Base-by-base conservation (phyloP, 345 rosid species). In the Eucalyptus curtisii region DNA sequence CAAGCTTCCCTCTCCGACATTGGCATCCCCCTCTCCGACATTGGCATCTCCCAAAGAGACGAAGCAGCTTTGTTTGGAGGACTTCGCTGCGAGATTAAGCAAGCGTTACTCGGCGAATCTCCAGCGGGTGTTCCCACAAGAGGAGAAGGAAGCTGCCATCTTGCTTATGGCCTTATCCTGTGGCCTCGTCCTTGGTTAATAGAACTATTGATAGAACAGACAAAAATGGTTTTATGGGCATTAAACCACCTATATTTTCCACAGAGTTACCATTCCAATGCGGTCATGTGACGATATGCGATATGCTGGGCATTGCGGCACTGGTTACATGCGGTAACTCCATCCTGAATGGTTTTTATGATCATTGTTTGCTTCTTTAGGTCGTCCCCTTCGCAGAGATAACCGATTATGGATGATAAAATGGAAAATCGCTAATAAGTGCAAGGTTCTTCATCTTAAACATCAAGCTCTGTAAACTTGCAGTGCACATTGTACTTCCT, bases 61-160 rank as follows among this genome's bases (percentile, higher is more conserved):
- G 33, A 92, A 92, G 90, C 92, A 93, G 87, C 86, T 96, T 61
- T 91, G 97, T 88, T 96, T 96, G 47, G 98, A 96, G 91, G 99
- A 96, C 42, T 94, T 96, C 89, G 92, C 94, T 12, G 88, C 91
- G 55, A 94, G 93, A 25, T 88, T 97, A 92, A 95, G 95, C 90
- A 94, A 96, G 90, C 94, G 92, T 24, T 86, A 71, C 87, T 94
- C 98, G 24, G 93, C 47, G 5, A 76, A 96, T 82, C 95, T 93
- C 90, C 96, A 96, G 82, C 91, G 92, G 90, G 94, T 95, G 91
- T 97, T 96, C 90, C 99, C 99, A 76, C 99, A 96, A 90, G 99
- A 96, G 55, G 99, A 97, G 93, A 96, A 95, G 91, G 99, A 97
- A 92, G 99, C 97, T 27, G 99, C 99, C 22, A 93, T 97, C 91